phyloP scores from a whole-genome alignment of 2,329 filamentous ascomycete genomes.

The Zymoseptoria pseudotritici region DNA sequence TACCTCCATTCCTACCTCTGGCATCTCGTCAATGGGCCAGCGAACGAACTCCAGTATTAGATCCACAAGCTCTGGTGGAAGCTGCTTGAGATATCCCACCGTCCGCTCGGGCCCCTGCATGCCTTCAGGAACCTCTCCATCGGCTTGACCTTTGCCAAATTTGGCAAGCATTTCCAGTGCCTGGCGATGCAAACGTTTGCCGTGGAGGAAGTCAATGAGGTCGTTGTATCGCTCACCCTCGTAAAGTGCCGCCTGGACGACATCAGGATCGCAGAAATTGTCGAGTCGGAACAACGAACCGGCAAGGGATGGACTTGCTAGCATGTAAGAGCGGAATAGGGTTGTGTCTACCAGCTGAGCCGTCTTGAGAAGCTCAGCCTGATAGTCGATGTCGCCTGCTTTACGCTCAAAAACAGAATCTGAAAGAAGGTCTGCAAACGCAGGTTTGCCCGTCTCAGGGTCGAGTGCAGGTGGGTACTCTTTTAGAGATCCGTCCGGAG shows the following conservation, averaged over 20 bases:
- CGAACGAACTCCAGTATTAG: conserved; percentile 84
- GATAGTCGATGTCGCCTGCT: conserved; percentile 49
- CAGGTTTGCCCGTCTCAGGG: conserved; percentile 37
- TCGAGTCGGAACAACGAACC: conserved; percentile 88
- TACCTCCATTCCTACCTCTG: conserved; percentile 78
- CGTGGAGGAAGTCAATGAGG: conserved; percentile 94
- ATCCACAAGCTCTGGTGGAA: conserved; percentile 81
- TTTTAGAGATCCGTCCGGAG: conserved; percentile 52
- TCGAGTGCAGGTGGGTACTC: conserved; percentile 42
- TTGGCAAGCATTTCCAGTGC: conserved; percentile 74
- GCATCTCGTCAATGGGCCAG: conserved; percentile 71
- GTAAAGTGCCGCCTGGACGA: conserved; percentile 86
- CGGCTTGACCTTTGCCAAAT: conserved; percentile 58
- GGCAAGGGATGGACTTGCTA: conserved; percentile 74
- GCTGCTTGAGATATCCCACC: conserved; percentile 79
- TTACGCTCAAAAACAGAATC: conserved; percentile 19
- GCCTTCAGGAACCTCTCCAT: conserved; percentile 40
- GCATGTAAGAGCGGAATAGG: conserved; percentile 92
- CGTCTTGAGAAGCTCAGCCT: conserved; percentile 63
- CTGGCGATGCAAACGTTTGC: conserved; percentile 84
- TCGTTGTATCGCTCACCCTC: conserved; percentile 86
- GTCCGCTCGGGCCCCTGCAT: conserved; percentile 78
- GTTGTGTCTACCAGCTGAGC: conserved; percentile 88
- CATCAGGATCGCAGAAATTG: conserved; percentile 93
- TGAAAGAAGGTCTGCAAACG: conserved; percentile 36